Conservation (phyloP, 148 eudicot species). For the Rhododendron ferrugineum region DNA sequence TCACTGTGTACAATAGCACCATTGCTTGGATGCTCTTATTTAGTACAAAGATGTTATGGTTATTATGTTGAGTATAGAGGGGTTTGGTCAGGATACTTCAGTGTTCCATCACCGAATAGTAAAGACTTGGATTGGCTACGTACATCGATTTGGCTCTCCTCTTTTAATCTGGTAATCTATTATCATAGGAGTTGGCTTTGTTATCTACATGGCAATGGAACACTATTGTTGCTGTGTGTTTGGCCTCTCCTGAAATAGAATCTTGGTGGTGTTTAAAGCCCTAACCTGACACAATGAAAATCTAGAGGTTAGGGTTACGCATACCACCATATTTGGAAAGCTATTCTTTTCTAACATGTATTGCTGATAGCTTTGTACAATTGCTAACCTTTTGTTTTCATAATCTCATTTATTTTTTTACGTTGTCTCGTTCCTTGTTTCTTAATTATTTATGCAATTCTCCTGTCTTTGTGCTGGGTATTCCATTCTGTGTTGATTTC, state of each 20-base stretch:
- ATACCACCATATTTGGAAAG: constrained; percentile 22
- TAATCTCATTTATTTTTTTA: not conserved
- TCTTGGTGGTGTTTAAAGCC: constrained; percentile 37
- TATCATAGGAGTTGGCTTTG: constrained; percentile 14
- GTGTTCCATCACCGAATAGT: not conserved
- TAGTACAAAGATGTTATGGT: not conserved
- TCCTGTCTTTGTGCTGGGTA: not conserved
- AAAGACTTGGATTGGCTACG: not conserved
- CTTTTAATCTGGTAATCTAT: not conserved
- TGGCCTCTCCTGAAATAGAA: constrained; percentile 28
- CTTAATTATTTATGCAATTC: not conserved
- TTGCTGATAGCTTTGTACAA: not conserved
- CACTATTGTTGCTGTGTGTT: constrained; percentile 18
- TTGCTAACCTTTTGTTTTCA: not conserved
- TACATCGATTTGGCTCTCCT: not conserved
- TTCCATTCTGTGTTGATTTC: not conserved
- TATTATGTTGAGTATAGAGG: not conserved
- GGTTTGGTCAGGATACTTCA: not conserved
- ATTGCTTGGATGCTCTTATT: not conserved
- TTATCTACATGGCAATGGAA: constrained; percentile 9
- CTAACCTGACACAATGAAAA: constrained; percentile 5
- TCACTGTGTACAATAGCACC: not conserved
- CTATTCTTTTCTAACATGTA: not conserved
- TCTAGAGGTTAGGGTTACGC: constrained; percentile 36
- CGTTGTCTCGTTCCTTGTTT: not conserved